These are phyloP conservation scores for Ilex aquifolium DNA, from an alignment of 257 asterid genomes.

Conservation along the genomic window DNA sequence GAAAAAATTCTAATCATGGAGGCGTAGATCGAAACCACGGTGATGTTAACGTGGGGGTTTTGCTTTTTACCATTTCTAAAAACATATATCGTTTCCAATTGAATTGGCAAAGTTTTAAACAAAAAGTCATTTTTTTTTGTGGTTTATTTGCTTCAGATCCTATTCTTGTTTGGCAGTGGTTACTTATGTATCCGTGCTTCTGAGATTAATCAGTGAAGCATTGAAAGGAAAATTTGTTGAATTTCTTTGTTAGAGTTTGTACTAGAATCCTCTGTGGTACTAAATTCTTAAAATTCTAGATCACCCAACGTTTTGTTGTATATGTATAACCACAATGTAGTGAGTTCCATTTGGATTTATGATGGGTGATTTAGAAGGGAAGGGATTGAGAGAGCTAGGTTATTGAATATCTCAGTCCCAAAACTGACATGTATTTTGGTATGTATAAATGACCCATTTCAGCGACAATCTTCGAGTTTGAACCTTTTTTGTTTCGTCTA, in stretches of 20 bases:
- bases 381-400: no score
- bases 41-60: conserved; percentile 76
- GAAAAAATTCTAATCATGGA: conserved; percentile 55
- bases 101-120: neutral
- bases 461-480: neutral
- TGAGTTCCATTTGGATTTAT: no score
- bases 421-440: no score
- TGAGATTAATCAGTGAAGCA: conserved; percentile 67
- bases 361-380: no score
- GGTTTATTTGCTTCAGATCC: neutral
- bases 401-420: no score
- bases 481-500: neutral
- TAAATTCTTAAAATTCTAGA: no score
- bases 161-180: conserved; percentile 42
- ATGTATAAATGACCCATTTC: neutral
- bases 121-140: neutral
- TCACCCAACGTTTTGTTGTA: no score
- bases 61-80: conserved; percentile 43
- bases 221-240: conserved; percentile 58
- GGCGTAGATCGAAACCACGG: conserved; percentile 40
- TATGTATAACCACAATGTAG: no score
- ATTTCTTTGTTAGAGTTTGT: conserved; percentile 86
- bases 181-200: conserved; percentile 75
- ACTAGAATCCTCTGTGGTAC: neutral
- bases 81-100: conserved; percentile 4